Evolutionary conservation across 805 yeast genomes (phyloP).

Genomic region (Yarrowia divulgata): DNA sequence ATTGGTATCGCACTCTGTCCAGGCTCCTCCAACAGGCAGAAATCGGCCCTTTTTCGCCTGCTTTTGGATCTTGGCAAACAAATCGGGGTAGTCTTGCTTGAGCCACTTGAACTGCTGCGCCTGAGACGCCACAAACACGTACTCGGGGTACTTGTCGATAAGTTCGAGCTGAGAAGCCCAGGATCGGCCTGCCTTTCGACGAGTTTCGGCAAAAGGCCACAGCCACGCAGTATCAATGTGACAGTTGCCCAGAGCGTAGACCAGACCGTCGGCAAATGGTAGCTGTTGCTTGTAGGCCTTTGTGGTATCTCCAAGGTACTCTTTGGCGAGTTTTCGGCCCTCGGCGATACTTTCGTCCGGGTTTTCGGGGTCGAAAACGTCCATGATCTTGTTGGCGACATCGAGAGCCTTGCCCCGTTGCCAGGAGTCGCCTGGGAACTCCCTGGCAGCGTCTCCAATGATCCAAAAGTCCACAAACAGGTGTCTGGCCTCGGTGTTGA

Average conservation of each 20-base stretch:
- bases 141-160: conserved; percentile 89
- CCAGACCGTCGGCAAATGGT: conserved; percentile 48
- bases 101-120: conserved; percentile 97
- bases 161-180: conserved; percentile 93
- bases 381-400: conserved; percentile 82
- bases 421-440: conserved; percentile 74
- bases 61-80: conserved; percentile 65
- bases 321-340: conserved; percentile 71
- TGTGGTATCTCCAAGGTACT: conserved; percentile 63
- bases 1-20: conserved; percentile 98
- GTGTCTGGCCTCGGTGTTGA: conserved; percentile 80
- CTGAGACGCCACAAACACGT: conserved; percentile 92
- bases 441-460: conserved; percentile 90
- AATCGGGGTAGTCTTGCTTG: conserved; percentile 81
- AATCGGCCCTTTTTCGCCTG: conserved; percentile 75
- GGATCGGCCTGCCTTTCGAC: conserved; percentile 88
- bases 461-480: conserved; percentile 84
- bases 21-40: conserved; percentile 92
- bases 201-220: conserved; percentile 99
- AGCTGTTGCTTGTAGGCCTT: conserved; percentile 19
- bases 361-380: conserved; percentile 77
- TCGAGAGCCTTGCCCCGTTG: conserved; percentile 85
- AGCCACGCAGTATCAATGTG: conserved; percentile 99
- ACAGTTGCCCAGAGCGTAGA: conserved; percentile 88
- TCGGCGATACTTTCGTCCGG: conserved; percentile 58